Evolutionary conservation across 495 filamentous ascomycete genomes (phyloP).

Genomic region (Mytilinidion resinicola): DNA sequence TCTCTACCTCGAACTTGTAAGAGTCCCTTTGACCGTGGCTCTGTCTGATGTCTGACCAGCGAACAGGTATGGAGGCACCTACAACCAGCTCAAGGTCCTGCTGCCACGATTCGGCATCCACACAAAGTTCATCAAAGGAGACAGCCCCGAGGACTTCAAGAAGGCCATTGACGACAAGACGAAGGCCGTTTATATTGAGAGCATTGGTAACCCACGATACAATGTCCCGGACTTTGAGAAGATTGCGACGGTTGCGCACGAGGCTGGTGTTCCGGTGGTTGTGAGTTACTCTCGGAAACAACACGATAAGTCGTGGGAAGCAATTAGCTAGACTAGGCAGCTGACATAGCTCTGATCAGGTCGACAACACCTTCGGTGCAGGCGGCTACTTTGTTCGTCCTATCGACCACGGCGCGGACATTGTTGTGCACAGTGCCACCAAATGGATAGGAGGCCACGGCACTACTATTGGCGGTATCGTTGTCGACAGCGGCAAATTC

Average conservation of each 20-base stretch:
- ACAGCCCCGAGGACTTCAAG: slow-evolving; percentile 75
- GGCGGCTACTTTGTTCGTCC: slow-evolving; percentile 87
- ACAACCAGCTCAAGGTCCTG: slow-evolving; percentile 96
- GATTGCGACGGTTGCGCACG: slow-evolving; percentile 36
- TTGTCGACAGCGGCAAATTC: slow-evolving; percentile 91
- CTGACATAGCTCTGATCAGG: slow-evolving; percentile 38
- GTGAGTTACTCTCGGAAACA: slow-evolving; percentile 43
- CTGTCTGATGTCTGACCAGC: neutral
- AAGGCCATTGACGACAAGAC: slow-evolving; percentile 90
- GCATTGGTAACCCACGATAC: slow-evolving; percentile 91
- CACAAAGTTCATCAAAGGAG: slow-evolving; percentile 85
- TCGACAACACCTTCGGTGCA: slow-evolving; percentile 97
- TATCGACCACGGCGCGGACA: slow-evolving; percentile 84
- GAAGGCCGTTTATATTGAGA: slow-evolving; percentile 94
- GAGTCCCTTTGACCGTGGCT: neutral
- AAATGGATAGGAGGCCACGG: slow-evolving; percentile 99
- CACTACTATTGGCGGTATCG: slow-evolving; percentile 85
- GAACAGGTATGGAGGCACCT: slow-evolving; percentile 73
- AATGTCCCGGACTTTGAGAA: slow-evolving; percentile 57
- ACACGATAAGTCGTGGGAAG: neutral
- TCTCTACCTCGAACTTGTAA: slow-evolving; percentile 82
- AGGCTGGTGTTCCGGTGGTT: slow-evolving; percentile 54
- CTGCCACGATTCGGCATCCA: slow-evolving; percentile 79
- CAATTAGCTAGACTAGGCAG: neutral
- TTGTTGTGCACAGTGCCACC: slow-evolving; percentile 90